A percentile compares a stretch with the other conserved stretches of the same genome.
Conservation (phyloP, 768 basidiomycete species). For the Lactifluus hygrophoroides region DNA sequence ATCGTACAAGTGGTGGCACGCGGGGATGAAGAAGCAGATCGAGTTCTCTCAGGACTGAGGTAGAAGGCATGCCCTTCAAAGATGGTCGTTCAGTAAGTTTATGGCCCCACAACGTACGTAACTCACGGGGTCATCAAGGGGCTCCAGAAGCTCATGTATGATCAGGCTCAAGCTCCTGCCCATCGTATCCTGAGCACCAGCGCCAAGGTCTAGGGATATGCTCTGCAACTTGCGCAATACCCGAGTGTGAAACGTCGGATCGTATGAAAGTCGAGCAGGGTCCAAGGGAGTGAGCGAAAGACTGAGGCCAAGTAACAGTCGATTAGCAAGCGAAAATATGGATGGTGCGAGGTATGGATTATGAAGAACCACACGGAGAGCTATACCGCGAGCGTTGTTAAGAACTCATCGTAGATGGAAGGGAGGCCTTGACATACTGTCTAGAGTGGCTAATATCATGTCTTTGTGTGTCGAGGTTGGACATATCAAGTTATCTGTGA, state of each 20-base stretch:
- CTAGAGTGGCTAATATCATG: constrained; percentile 43
- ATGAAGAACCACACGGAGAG: constrained; percentile 38
- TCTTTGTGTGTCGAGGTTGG: constrained; percentile 42
- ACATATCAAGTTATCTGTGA: constrained; percentile 39
- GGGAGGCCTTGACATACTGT: constrained; percentile 39
- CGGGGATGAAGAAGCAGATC: constrained; percentile 73
- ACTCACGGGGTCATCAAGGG: constrained; percentile 23
- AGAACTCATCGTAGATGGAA: neutral
- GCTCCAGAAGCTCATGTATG: constrained; percentile 26
- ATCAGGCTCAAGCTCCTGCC: constrained; percentile 54
- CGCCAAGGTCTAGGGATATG: constrained; percentile 40
- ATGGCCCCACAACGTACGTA: constrained; percentile 27
- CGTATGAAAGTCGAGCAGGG: constrained; percentile 46
- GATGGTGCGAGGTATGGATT: constrained; percentile 44
- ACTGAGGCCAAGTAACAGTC: constrained; percentile 49
- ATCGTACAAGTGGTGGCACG: constrained; percentile 63
- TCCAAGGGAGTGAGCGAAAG: constrained; percentile 49
- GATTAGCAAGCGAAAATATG: constrained; percentile 48
- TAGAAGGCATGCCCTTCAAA: neutral
- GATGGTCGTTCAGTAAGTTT: constrained; percentile 16
- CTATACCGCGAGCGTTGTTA: constrained; percentile 23
- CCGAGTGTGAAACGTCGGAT: constrained; percentile 38
- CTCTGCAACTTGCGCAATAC: constrained; percentile 40
- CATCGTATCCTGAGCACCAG: constrained; percentile 50
- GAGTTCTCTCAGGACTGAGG: constrained; percentile 24